Evolutionary conservation across 371 early-diverging fungal species (phyloP).

Genomic region (Encephalitozoon romaleae): DNA sequence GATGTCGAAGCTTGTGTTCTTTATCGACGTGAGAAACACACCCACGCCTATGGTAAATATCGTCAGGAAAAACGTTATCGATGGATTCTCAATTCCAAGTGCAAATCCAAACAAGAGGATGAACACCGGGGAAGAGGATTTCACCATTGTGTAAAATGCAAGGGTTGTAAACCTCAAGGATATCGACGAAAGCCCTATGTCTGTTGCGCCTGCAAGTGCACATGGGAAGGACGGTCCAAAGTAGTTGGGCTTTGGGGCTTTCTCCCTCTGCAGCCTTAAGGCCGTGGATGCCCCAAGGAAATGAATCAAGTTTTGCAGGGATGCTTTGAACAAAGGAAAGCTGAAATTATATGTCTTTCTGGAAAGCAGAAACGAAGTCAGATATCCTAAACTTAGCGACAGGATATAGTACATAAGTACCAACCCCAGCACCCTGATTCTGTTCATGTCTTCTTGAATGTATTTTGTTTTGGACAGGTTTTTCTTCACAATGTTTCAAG

Average conservation of each 20-base stretch:
- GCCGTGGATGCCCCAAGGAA: constrained; percentile 41
- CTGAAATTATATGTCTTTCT: constrained; percentile 57
- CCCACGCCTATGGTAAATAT: constrained; percentile 59
- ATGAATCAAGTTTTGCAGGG: constrained; percentile 53
- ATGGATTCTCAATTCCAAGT: constrained; percentile 55
- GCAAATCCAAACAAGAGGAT: constrained; percentile 57
- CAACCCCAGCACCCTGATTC: neutral
- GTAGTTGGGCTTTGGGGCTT: constrained; percentile 3
- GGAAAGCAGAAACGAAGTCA: constrained; percentile 53
- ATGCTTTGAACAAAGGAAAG: constrained; percentile 58
- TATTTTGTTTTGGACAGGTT: neutral
- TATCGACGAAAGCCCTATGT: constrained; percentile 56
- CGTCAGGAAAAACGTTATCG: constrained; percentile 35
- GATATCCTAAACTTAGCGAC: constrained; percentile 54
- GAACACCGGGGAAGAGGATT: constrained; percentile 60
- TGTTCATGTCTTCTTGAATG: constrained; percentile 18
- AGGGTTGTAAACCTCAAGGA: constrained; percentile 51
- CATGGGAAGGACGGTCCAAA: constrained; percentile 35
- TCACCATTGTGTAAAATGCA: constrained; percentile 61
- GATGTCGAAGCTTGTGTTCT: constrained; percentile 34
- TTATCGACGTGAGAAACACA: constrained; percentile 52
- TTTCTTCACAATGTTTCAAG: neutral
- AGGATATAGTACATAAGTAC: constrained; percentile 38
- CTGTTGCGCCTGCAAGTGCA: constrained; percentile 54
- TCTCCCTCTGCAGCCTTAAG: constrained; percentile 23